Evolutionary conservation across 2,329 filamentous ascomycete species (phyloP), one percentile per base, ranked within the genome.

Genomic region (Lachnellula suecica): DNA sequence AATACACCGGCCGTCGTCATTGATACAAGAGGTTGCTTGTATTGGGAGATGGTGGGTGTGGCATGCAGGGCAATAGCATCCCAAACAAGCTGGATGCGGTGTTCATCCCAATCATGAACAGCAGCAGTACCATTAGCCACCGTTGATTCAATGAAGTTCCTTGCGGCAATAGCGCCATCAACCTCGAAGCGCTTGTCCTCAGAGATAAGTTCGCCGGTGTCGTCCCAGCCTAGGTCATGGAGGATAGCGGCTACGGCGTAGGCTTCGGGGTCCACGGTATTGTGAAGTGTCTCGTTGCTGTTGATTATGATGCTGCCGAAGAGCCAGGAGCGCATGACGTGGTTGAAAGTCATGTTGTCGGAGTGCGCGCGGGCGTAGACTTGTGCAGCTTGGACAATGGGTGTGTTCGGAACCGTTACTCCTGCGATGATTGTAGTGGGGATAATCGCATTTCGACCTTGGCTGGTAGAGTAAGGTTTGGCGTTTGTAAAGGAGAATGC

Each of bases 31-130:
- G 69, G 64, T 61, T 78, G 68, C 58, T 77, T 78, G 60, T 74
- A 69, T 8, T 54, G 54, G 10, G 66, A 67, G 29, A 78, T 71
- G n/a, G 54, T 66, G 0, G 53, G 52, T 4, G 68, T 69, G 0
- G 71, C 72, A 59, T 76, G 74, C 51, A 79, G 65, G 0, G 76
- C 76, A 52, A 79, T 79, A 11, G 71, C 61, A 56, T 79, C 76
- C 75, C 74, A 79, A 13, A 78, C 69, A 6, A 77, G 71, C 61
- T 78, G 74, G 4, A 73, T 55, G 6, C 71, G 65, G 17, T 69
- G 66, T 29, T 70, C 63, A 44, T 72, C 68, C 71, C 73, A 75
- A n/a, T n/a, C n/a, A n/a, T n/a, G n/a, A 4, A 54, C 47, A 22
- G 53, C 49, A 19, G 54, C 58, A 22, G 54, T 52, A 17, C 54